phyloP scores from a whole-genome alignment of 2,329 filamentous ascomycete genomes.

The Scedosporium dehoogii region DNA sequence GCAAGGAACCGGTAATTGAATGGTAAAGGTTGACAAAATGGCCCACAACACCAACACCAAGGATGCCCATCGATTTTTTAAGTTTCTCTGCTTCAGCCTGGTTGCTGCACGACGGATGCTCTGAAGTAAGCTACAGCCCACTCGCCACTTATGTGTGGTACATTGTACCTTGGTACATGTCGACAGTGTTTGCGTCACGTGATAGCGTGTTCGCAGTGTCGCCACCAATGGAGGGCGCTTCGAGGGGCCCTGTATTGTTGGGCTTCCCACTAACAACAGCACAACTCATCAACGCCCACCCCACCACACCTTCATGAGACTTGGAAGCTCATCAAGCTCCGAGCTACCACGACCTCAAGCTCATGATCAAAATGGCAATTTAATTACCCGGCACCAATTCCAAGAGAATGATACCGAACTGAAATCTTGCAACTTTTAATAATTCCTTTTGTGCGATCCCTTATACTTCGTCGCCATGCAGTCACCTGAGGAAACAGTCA shows the following conservation, averaged over 20 bases:
- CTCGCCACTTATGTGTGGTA: background rate
- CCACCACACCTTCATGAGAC: no score
- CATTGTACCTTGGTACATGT: background rate
- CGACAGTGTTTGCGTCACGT: background rate
- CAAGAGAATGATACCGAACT: no score
- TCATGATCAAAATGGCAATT: no score
- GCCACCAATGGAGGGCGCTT: no score
- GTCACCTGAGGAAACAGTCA: slow-evolving; percentile 14
- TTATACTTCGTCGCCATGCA: background rate
- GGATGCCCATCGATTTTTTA: background rate
- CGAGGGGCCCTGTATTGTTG: no score
- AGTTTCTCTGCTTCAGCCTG: background rate
- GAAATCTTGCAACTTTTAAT: background rate
- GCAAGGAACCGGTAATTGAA: background rate
- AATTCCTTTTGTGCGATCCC: background rate
- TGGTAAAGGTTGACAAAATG: background rate
- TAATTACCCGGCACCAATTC: no score
- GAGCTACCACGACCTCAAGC: no score
- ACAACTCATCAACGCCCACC: no score
- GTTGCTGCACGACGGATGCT: background rate
- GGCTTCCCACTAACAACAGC: no score
- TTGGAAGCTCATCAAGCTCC: no score
- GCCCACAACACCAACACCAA: background rate
- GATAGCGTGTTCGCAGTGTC: background rate
- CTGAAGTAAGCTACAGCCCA: background rate